Evolutionary conservation across 2,329 filamentous ascomycete species (phyloP).

Genomic region (Parastagonospora nodorum): DNA sequence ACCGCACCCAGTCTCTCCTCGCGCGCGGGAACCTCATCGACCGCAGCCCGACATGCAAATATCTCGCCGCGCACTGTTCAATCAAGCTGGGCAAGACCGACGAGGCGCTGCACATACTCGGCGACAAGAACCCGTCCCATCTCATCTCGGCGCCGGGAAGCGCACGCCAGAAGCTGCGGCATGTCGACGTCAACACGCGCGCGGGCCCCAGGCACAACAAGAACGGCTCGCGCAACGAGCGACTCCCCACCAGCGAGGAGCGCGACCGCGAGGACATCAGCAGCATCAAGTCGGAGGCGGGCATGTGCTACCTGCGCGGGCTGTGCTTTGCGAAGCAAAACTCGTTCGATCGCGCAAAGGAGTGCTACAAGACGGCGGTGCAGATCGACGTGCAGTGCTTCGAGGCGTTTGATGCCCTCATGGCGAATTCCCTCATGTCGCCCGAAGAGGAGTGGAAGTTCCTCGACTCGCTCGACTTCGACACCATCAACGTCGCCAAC

Average conservation of each 20-base stretch:
- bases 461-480: constrained; percentile 86
- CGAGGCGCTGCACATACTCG: constrained; percentile 82
- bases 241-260: constrained; percentile 64
- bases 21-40: constrained; percentile 80
- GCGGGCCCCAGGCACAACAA: constrained; percentile 55
- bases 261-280: constrained; percentile 71
- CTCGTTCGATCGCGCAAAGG: constrained; percentile 93
- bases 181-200: neutral
- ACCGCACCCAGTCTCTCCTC: constrained; percentile 84
- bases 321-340: constrained; percentile 97
- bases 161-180: neutral
- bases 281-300: constrained; percentile 86
- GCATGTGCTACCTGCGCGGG: constrained; percentile 94
- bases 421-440: constrained; percentile 91
- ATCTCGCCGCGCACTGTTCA: constrained; percentile 90
- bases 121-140: constrained; percentile 92
- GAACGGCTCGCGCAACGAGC: constrained; percentile 53
- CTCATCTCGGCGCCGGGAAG: constrained; percentile 69
- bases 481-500: constrained; percentile 71
- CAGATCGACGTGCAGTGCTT: constrained; percentile 98
- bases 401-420: constrained; percentile 96
- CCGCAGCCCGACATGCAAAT: constrained; percentile 84
- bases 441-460: constrained; percentile 91
- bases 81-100: constrained; percentile 91
- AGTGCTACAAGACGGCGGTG: constrained; percentile 97